phyloP scores from a whole-genome alignment of 169 alveolate genomes.

The Plasmodium gallinaceum region DNA sequence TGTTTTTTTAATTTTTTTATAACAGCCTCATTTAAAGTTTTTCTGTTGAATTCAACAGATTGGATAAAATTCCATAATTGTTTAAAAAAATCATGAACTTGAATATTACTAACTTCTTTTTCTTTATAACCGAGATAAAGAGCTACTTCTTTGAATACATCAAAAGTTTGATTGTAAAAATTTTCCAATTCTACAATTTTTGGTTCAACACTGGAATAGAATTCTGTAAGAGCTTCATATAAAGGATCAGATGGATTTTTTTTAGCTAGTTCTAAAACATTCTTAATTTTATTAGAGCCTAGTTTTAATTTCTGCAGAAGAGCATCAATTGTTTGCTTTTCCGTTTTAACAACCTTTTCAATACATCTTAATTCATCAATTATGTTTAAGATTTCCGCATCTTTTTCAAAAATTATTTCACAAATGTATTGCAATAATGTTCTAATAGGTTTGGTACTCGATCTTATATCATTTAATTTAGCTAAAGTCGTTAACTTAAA shows the following conservation, averaged over 20 bases:
- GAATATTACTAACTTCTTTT: slow-evolving; percentile 88
- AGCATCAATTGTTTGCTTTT: slow-evolving; percentile 79
- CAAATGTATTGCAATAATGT: slow-evolving; percentile 89
- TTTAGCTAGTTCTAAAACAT: slow-evolving; percentile 80
- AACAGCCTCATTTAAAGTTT: slow-evolving; percentile 82
- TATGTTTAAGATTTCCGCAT: slow-evolving; percentile 77
- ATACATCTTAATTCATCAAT: slow-evolving; percentile 79
- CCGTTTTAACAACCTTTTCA: slow-evolving; percentile 83
- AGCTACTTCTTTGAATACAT: slow-evolving; percentile 84
- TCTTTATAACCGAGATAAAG: slow-evolving; percentile 89
- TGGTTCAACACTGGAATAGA: slow-evolving; percentile 64
- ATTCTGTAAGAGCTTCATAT: slow-evolving; percentile 82
- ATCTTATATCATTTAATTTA: slow-evolving; percentile 88
- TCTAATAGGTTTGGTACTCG: slow-evolving; percentile 91
- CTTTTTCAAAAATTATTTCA: slow-evolving; percentile 80
- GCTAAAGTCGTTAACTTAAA: slow-evolving; percentile 91
- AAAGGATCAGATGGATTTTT: slow-evolving; percentile 77
- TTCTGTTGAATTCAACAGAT: slow-evolving; percentile 87
- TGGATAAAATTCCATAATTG: slow-evolving; percentile 88
- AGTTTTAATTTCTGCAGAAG: slow-evolving; percentile 79
- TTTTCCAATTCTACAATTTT: slow-evolving; percentile 75
- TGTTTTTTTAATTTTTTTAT: slow-evolving; percentile 82
- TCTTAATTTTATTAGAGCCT: slow-evolving; percentile 81
- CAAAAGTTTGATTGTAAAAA: slow-evolving; percentile 80
- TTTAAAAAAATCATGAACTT: slow-evolving; percentile 89